phyloP scores from a whole-genome alignment of 1,284 basidiomycete genomes.

The Cryptococcus jaspeensis region DNA sequence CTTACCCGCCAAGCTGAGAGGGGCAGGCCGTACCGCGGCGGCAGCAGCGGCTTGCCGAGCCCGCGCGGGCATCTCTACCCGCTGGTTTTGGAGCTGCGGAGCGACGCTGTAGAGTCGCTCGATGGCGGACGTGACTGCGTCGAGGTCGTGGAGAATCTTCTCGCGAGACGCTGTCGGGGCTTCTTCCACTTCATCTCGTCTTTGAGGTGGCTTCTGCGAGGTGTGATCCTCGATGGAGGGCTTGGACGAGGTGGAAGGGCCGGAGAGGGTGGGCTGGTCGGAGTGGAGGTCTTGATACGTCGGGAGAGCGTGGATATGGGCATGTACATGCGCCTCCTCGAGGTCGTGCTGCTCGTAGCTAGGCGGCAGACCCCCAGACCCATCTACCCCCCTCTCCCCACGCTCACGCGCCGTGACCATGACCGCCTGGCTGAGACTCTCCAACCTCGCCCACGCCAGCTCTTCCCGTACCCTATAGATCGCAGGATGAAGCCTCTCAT shows the following conservation, averaged over 20 bases:
- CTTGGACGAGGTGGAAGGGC: neutral
- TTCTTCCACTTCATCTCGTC: neutral
- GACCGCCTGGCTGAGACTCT: slow-evolving; percentile 27
- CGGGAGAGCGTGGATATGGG: neutral
- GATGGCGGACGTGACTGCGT: slow-evolving; percentile 77
- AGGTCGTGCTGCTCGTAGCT: slow-evolving; percentile 5
- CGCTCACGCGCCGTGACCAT: slow-evolving; percentile 20
- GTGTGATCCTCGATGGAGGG: neutral
- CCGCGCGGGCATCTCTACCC: slow-evolving; percentile 72
- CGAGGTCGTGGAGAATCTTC: slow-evolving; percentile 60
- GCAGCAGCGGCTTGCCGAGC: slow-evolving; percentile 2
- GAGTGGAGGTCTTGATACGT: slow-evolving; percentile 5
- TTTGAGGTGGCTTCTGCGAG: neutral
- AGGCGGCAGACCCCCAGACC: slow-evolving; percentile 3
- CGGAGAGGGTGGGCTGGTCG: neutral
- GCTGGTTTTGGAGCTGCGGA: slow-evolving; percentile 80
- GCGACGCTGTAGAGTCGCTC: slow-evolving; percentile 77
- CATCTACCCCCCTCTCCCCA: neutral
- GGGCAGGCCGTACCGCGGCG: neutral
- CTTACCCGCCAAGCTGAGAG: neutral
- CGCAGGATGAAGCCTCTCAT: slow-evolving; percentile 21
- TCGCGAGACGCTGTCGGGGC: slow-evolving; percentile 12
- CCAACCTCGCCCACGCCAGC: slow-evolving; percentile 35
- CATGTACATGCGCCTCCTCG: neutral
- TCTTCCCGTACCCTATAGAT: slow-evolving; percentile 31